Base-by-base conservation (phyloP, 2,329 filamentous ascomycete species). In the Cordyceps cateniannulata region DNA sequence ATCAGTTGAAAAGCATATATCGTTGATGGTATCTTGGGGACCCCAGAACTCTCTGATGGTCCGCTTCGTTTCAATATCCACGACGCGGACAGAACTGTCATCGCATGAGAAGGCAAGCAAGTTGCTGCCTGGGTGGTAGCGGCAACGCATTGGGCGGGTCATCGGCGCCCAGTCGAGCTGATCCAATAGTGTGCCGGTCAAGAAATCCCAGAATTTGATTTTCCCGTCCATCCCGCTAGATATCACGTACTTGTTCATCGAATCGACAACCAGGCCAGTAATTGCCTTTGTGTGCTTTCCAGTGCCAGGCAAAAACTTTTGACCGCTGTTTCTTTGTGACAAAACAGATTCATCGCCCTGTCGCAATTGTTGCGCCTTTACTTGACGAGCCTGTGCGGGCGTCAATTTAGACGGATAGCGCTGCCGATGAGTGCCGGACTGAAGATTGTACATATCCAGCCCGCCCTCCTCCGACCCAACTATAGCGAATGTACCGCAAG, bases 161-260 rank as follows among this genome's bases (percentile, higher is more conserved):
- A 90, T 90, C 6, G 74, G 73, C 49, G 88, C 85, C 89, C 92
- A 96, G 71, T 93, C 86, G 56, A 98, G 85, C 69, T 97, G 87
- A 64, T 93, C 84, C 12, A 90, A 71, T 3, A 98, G 80, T 49
- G 85, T 83, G 8, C 93, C 95, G 0, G 89, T 91, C n/a, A 86
- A 75, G 65, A 99, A 96, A 65, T 96, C 90, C 96, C 96, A 99
- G 71, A 99, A 98, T 77, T 97, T 98, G 68, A 98, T 82, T 73
- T 89, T 96, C 35, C 95, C 95, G 72, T 99, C 95, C 16, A 92
- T 76, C 2, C 91, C 89, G 71, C 92, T 96, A 63, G 92, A 96
- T 48, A 97, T 85, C 54, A 98, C 81, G 20, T 83, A 85, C 65
- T 88, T 90, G 74, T 97, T 97, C 72, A 98, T 81, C n/a, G 86